A percentile compares a stretch with the other conserved stretches of the same genome.
Evolutionary conservation across 345 rosid genomes (phyloP).

Genomic region (Barbarea vulgaris): DNA sequence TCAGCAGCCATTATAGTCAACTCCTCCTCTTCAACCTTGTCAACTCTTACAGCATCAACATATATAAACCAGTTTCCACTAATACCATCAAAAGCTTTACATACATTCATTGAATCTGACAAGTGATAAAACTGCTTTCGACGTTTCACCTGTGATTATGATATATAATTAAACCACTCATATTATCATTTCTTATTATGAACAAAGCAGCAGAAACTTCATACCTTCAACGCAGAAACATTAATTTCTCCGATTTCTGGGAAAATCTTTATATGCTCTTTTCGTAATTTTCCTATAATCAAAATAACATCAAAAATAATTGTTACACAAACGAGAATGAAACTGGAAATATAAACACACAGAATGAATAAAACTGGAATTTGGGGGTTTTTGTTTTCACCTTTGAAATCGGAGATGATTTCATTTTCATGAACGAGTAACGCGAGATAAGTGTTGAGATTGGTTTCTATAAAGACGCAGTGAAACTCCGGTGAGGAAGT

Average conservation of each 20-base stretch:
- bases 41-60: constrained; percentile 50
- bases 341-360: too few relatives aligned
- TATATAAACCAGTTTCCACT: constrained; percentile 52
- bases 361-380: too few relatives aligned
- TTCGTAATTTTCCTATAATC: neutral
- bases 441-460: constrained; percentile 60
- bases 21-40: too few relatives aligned
- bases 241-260: constrained; percentile 16
- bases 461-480: constrained; percentile 58
- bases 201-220: neutral
- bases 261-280: constrained; percentile 6
- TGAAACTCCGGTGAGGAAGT: neutral
- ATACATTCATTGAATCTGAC: constrained; percentile 53
- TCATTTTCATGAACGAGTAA: constrained; percentile 50
- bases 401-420: constrained; percentile 57
- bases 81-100: constrained; percentile 51
- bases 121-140: constrained; percentile 54
- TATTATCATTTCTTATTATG: neutral
- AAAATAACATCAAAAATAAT: too few relatives aligned
- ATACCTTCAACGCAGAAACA: constrained; percentile 22
- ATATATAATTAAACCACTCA: neutral
- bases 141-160: constrained; percentile 38
- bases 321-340: too few relatives aligned
- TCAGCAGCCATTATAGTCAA: too few relatives aligned
- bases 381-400: too few relatives aligned